Evolutionary conservation across 1,284 basidiomycete genomes (phyloP).

Genomic region (Puccinia hordei): DNA sequence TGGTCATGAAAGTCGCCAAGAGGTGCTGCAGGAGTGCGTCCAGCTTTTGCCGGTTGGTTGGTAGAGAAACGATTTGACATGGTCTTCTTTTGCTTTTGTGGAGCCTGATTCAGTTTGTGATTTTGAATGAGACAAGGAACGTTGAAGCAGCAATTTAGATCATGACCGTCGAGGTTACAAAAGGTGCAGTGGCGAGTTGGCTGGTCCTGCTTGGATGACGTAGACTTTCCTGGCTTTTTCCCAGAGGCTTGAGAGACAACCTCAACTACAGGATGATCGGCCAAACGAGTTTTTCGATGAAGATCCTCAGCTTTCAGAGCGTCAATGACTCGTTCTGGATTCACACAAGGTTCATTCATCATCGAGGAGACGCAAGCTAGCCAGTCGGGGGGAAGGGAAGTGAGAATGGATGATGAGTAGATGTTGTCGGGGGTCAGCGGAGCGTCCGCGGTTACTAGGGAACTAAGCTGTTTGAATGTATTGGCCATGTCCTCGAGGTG

Average conservation of each 20-base stretch:
- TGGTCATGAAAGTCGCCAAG: not conserved
- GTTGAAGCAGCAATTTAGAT: too few species aligned
- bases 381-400: conserved; percentile 4
- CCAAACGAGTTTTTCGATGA: not conserved
- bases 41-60: not conserved
- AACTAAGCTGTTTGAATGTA: not conserved
- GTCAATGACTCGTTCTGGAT: not conserved
- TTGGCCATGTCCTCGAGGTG: too few species aligned
- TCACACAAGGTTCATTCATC: too few species aligned
- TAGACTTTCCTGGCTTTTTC: too few species aligned
- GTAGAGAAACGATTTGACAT: too few species aligned
- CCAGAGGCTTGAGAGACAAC: too few species aligned
- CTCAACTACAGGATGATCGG: not conserved
- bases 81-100: not conserved
- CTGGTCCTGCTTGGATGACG: not conserved
- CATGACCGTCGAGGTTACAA: too few species aligned
- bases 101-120: not conserved
- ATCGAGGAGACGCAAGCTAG: too few species aligned
- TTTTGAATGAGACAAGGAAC: too few species aligned
- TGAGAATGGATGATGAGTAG: not conserved
- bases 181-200: too few species aligned
- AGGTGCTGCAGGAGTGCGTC: not conserved
- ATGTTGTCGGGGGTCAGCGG: conserved; percentile 14
- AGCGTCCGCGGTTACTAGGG: not conserved
- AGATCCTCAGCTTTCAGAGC: not conserved